phyloP scores from a whole-genome alignment of 352 stramenopile species.

The Pythium pectinolyticum region DNA sequence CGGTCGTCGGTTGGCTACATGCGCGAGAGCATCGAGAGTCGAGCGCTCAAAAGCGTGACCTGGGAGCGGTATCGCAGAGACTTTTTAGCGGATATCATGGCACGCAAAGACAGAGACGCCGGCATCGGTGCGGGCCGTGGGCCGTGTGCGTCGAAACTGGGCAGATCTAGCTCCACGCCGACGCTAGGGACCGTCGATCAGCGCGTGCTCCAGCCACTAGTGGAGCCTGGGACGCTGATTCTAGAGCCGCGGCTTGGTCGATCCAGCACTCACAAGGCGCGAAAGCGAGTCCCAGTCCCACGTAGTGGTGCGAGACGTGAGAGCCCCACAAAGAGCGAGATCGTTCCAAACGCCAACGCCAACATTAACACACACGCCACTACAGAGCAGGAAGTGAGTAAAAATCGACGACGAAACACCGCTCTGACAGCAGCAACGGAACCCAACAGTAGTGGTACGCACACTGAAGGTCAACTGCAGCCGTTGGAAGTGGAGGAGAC shows the following conservation, averaged over 20 bases:
- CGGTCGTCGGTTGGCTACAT: slow-evolving; percentile 56
- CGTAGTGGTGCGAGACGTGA: neutral
- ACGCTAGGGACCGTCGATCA: slow-evolving; percentile 3
- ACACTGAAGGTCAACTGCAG: neutral
- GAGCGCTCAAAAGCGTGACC: slow-evolving; percentile 70
- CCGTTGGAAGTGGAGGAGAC: neutral
- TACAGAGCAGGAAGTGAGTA: neutral
- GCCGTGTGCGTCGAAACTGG: slow-evolving; percentile 24
- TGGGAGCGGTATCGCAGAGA: slow-evolving; percentile 79
- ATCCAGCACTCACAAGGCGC: neutral
- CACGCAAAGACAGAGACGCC: slow-evolving; percentile 20
- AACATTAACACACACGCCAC: neutral
- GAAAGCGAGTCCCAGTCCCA: neutral
- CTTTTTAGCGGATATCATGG: slow-evolving; percentile 52
- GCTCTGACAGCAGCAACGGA: slow-evolving; percentile 3
- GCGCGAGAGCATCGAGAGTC: slow-evolving; percentile 65
- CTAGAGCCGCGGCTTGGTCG: slow-evolving; percentile 17
- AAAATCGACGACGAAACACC: slow-evolving; percentile 16
- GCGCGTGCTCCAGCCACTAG: slow-evolving; percentile 15
- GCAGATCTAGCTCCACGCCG: slow-evolving; percentile 35
- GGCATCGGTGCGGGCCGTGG: slow-evolving; percentile 22
- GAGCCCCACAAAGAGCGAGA: neutral
- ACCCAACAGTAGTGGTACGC: neutral
- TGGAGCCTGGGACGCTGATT: slow-evolving; percentile 19
- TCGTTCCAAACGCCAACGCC: neutral